Evolutionary conservation across 164 flowering plant species (phyloP), one percentile per base, ranked within the genome.

Genomic region (Annona cherimola): DNA sequence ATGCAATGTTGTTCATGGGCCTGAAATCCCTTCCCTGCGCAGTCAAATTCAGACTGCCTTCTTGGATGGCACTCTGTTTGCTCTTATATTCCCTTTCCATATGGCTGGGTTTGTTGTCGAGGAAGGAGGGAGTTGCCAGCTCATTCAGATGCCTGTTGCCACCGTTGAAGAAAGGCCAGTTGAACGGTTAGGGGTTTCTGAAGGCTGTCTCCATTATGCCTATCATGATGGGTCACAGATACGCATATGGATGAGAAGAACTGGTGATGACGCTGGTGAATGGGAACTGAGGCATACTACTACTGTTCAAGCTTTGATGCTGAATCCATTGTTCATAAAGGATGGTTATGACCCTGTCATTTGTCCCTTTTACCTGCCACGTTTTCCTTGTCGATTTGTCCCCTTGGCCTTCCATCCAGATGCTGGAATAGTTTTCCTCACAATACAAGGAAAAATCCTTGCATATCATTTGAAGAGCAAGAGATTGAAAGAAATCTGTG

Each of bases 361-460:
- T 8, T 26, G 42, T 42, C 66, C 66, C 14, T 5, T 2, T 26
- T 26, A 63, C 42, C 7, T 50, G 55, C 55, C 2, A 14, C 8
- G 42, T 14, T 63, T 11, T 6, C 66, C 16, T 26, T 26, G n/a
- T 39, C 41, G 16, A 16, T 65, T 65, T 45, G 40, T 11, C 40
- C 45, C 45, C 67, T 42, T 65, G n/a, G 67, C 67, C 3, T 65
- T 65, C 11, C 45, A 65, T 65, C 67, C 67, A 11, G 45, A 41
- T 41, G 44, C 39, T 1, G 69, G 43, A 3, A 57, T 44, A 5
- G 39, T 67, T 67, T 67, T 67, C 6, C 55, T 67, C 45, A 39
- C 55, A 19, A 45, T 45, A 5, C 9, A n/a, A 5, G 26, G 39
- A 9, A 45, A 67, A 6, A 67, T 67, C 45, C 35, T 67, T 45